phyloP scores from a whole-genome alignment of 2,329 filamentous ascomycete species.

The Talaromyces sp. region DNA sequence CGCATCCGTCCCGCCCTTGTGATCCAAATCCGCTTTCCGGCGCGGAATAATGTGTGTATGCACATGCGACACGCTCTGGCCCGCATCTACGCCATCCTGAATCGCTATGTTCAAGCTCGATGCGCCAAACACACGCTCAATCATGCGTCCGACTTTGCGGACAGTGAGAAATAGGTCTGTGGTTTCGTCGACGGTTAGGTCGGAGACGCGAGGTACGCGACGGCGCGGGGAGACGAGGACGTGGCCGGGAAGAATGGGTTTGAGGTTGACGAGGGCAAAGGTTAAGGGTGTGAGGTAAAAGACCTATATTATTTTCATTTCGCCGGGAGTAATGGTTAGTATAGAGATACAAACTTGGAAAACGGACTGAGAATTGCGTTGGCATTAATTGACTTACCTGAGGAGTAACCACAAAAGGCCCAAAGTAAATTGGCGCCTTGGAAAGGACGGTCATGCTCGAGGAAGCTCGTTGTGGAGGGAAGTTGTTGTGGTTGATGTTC shows the following conservation, averaged over 20 bases:
- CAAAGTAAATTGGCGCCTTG: constrained; percentile 57
- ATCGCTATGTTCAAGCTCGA: constrained; percentile 87
- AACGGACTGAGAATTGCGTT: neutral
- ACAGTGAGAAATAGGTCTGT: constrained; percentile 82
- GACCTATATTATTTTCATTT: constrained; percentile 52
- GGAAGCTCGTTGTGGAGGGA: neutral
- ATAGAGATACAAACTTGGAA: neutral
- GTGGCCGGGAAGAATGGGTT: constrained; percentile 88
- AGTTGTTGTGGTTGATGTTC: neutral
- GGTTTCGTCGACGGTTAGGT: constrained; percentile 68
- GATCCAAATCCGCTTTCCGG: constrained; percentile 52
- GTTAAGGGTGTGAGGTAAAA: constrained; percentile 75
- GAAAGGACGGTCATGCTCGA: constrained; percentile 7
- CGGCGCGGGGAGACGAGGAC: constrained; percentile 78
- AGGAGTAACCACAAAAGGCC: constrained; percentile 68
- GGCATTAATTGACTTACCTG: constrained; percentile 49
- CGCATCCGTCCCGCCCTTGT: constrained; percentile 59
- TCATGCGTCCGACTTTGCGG: constrained; percentile 72
- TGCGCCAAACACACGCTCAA: constrained; percentile 57
- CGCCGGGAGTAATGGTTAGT: neutral
- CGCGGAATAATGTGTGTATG: constrained; percentile 90
- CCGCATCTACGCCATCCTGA: constrained; percentile 86
- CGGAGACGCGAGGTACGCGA: constrained; percentile 65
- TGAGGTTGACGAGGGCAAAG: constrained; percentile 91
- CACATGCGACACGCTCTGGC: constrained; percentile 89